A percentile compares a stretch with the other conserved stretches of the same genome.
phyloP scores from a whole-genome alignment of 2,329 filamentous ascomycete genomes.

The Simplicillium sp. region DNA sequence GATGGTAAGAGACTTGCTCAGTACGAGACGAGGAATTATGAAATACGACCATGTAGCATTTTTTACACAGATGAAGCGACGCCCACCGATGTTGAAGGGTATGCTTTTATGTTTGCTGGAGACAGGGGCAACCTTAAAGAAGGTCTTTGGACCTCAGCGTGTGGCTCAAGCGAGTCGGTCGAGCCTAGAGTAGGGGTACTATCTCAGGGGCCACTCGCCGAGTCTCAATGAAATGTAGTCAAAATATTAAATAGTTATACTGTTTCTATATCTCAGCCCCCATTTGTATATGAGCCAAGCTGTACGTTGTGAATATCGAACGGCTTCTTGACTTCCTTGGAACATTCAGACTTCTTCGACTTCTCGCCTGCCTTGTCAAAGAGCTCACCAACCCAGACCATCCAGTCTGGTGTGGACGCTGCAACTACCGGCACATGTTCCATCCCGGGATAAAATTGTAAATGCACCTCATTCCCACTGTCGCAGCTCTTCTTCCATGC shows the following conservation, averaged over 20 bases:
- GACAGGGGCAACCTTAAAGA: background rate
- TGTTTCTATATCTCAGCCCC: too few relatives aligned
- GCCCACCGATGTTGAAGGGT: background rate
- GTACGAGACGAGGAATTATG: background rate
- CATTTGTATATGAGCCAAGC: too few relatives aligned
- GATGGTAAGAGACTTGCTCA: background rate
- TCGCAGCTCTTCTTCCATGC: constrained; percentile 4
- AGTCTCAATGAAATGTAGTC: too few relatives aligned
- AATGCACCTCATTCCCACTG: constrained; percentile 4
- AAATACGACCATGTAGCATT: background rate
- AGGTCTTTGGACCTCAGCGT: background rate
- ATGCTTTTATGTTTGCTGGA: background rate
- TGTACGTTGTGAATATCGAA: too few relatives aligned
- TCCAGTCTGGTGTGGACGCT: constrained; percentile 5
- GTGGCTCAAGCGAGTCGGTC: background rate
- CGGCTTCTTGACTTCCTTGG: too few relatives aligned
- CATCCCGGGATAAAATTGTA: constrained; percentile 5
- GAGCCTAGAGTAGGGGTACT: background rate
- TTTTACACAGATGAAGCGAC: background rate
- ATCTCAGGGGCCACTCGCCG: too few relatives aligned
- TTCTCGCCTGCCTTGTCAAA: background rate
- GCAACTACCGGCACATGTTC: constrained; percentile 2
- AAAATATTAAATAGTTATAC: too few relatives aligned
- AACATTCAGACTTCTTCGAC: too few relatives aligned
- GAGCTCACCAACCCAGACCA: constrained; percentile 4